Evolutionary conservation across 2,329 filamentous ascomycete genomes (phyloP).

Genomic region (Emmonsiellopsis sp.): DNA sequence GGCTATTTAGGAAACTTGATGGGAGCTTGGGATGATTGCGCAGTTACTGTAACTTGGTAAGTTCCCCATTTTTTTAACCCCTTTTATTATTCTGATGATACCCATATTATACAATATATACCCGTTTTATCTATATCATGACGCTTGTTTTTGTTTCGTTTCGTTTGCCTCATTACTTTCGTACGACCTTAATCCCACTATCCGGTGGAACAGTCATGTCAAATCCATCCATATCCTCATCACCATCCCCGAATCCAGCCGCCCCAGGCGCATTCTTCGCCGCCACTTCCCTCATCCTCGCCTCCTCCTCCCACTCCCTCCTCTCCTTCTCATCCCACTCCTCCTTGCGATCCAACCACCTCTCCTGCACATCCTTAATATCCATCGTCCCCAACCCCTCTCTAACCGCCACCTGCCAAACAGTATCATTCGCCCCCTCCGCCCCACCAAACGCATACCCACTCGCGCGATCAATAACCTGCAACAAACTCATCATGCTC

Average conservation of each 20-base stretch:
- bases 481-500: conserved; percentile 87
- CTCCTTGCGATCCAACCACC: conserved; percentile 87
- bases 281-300: conserved; percentile 40
- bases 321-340: conserved; percentile 75
- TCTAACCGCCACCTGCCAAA: conserved; percentile 96
- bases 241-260: conserved; percentile 20
- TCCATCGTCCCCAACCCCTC: conserved; percentile 62
- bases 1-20: conserved; percentile 8
- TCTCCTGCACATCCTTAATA: conserved; percentile 82
- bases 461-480: conserved; percentile 81
- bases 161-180: conserved; percentile 49
- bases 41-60: not conserved
- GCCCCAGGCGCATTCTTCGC: conserved; percentile 14
- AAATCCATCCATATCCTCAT: conserved; percentile 22
- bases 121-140: not conserved
- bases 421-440: conserved; percentile 85
- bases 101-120: not conserved
- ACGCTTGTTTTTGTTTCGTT: conserved; percentile 14
- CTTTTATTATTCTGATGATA: not conserved
- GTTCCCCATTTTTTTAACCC: not conserved
- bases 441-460: conserved; percentile 88
- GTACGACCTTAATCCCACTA: conserved; percentile 63
- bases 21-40: not conserved
- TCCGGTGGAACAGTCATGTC: conserved; percentile 41
- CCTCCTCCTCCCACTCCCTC: conserved; percentile 66